These are phyloP conservation scores for Raphanus hybrid DNA, from an alignment of 441 rosid species.

Conservation along the genomic window DNA sequence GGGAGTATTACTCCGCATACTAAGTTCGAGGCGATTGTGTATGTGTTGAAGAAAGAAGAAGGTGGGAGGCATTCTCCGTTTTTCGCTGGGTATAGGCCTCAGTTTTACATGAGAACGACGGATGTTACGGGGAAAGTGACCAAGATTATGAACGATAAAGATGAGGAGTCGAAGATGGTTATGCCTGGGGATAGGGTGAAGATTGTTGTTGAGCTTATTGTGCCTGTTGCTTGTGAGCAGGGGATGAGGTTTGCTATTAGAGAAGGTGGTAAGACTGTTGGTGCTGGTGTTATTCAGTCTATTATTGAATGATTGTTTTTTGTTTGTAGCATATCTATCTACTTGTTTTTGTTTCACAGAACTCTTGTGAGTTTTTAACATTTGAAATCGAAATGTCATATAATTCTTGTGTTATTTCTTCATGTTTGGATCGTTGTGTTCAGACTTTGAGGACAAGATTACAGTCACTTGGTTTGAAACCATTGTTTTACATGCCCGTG, in stretches of 20 bases:
- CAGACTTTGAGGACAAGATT: not conserved
- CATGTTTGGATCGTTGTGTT: not conserved
- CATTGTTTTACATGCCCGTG: not conserved
- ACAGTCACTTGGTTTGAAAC: not conserved
- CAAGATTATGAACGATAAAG: constrained; percentile 83
- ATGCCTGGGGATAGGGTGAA: constrained; percentile 97
- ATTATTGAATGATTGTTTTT: constrained; percentile 62
- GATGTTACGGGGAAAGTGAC: constrained; percentile 88
- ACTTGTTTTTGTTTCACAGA: constrained; percentile 36
- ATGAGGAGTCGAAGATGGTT: constrained; percentile 97
- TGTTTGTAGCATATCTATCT: constrained; percentile 11
- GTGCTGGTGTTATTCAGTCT: constrained; percentile 92
- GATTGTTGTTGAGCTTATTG: constrained; percentile 91
- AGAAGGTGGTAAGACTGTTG: constrained; percentile 98
- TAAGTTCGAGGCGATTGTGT: constrained; percentile 74
- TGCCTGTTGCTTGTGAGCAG: constrained; percentile 97
- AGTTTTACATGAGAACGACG: constrained; percentile 95
- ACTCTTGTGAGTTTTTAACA: constrained; percentile 32
- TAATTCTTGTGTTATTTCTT: constrained; percentile 9
- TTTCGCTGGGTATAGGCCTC: constrained; percentile 90
- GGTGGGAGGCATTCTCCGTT: constrained; percentile 97
- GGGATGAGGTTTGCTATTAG: constrained; percentile 99
- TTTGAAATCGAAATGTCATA: constrained; percentile 38
- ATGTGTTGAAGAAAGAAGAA: constrained; percentile 98
- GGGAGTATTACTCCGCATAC: constrained; percentile 85